These are phyloP conservation scores for Orbilia javanica DNA, from an alignment of 2,329 filamentous ascomycete species.

Conservation along the genomic window DNA sequence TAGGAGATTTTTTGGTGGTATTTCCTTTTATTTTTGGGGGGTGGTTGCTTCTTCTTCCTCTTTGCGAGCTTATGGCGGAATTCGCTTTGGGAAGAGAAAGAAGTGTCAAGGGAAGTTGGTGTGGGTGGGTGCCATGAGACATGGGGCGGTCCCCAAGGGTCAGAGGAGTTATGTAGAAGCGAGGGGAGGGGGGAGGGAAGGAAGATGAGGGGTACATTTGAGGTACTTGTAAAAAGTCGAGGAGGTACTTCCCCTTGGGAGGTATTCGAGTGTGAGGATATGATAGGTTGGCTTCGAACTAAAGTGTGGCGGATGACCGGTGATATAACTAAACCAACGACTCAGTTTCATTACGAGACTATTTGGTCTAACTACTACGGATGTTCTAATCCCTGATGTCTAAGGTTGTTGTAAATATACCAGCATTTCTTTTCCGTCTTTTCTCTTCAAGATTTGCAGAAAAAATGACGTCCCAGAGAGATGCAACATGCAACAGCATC, in stretches of 20 bases:
- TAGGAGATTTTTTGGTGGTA: constrained; percentile 29
- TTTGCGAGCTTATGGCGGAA: constrained; percentile 10
- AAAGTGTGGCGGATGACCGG: constrained; percentile 55
- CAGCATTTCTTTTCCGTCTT: no score
- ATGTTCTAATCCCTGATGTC: not conserved
- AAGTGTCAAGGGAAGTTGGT: constrained; percentile 28
- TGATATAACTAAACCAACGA: not conserved
- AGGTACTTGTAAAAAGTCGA: constrained; percentile 26
- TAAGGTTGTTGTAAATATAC: no score
- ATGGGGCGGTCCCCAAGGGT: constrained; percentile 22
- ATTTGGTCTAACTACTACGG: not conserved
- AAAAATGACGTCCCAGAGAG: constrained; percentile 3
- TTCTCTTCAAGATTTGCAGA: not conserved
- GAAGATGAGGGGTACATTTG: constrained; percentile 27
- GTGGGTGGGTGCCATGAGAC: constrained; percentile 22
- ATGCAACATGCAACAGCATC: constrained; percentile 25
- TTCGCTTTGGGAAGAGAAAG: not conserved
- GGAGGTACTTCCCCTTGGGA: constrained; percentile 23
- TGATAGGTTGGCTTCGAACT: constrained; percentile 26
- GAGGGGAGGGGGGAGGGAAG: not conserved
- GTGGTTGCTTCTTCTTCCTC: not conserved
- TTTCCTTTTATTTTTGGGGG: not conserved
- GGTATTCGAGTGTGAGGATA: not conserved
- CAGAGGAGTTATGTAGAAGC: not conserved
- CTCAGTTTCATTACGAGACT: not conserved